phyloP scores from a whole-genome alignment of 2,329 filamentous ascomycete species.

The Trichoderma atroviride region DNA sequence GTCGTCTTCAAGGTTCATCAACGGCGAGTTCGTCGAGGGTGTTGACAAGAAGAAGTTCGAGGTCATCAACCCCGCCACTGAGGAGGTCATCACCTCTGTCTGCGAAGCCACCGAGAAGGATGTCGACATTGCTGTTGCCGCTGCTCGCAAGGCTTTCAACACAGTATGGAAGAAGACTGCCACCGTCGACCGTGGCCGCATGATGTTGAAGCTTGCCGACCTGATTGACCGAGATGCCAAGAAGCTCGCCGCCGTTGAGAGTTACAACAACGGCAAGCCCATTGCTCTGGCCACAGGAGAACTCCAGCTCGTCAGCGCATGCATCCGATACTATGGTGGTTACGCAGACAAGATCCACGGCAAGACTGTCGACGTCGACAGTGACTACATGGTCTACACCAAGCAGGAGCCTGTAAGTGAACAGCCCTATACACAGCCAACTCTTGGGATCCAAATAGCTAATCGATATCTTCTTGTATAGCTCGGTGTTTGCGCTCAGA shows the following conservation, averaged over 20 bases:
- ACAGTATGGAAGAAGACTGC: slow-evolving; percentile 68
- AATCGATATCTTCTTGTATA: slow-evolving; percentile 25
- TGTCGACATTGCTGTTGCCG: slow-evolving; percentile 76
- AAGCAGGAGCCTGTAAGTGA: slow-evolving; percentile 66
- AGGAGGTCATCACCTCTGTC: slow-evolving; percentile 82
- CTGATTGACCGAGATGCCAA: slow-evolving; percentile 78
- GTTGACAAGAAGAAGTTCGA: slow-evolving; percentile 90
- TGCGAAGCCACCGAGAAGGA: slow-evolving; percentile 88
- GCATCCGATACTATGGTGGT: slow-evolving; percentile 74
- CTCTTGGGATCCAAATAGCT: background rate
- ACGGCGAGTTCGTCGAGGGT: slow-evolving; percentile 81
- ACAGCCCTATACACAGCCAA: too few relatives aligned
- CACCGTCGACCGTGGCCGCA: slow-evolving; percentile 69
- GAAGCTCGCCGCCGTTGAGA: slow-evolving; percentile 78
- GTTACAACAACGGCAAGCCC: slow-evolving; percentile 86
- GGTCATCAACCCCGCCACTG: slow-evolving; percentile 84
- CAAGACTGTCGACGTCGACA: slow-evolving; percentile 79
- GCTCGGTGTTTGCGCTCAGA: slow-evolving; percentile 80
- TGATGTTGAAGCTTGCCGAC: slow-evolving; percentile 76
- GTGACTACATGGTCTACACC: slow-evolving; percentile 75
- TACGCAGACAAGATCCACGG: slow-evolving; percentile 92
- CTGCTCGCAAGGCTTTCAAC: slow-evolving; percentile 84
- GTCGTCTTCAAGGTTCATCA: slow-evolving; percentile 64
- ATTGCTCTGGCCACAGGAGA: slow-evolving; percentile 76
- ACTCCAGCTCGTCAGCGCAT: slow-evolving; percentile 66